A percentile compares a stretch with the other conserved stretches of the same genome.
These are phyloP conservation scores for Eutypa lata DNA, from an alignment of 2,329 filamentous ascomycete genomes.

Conservation along the genomic window DNA sequence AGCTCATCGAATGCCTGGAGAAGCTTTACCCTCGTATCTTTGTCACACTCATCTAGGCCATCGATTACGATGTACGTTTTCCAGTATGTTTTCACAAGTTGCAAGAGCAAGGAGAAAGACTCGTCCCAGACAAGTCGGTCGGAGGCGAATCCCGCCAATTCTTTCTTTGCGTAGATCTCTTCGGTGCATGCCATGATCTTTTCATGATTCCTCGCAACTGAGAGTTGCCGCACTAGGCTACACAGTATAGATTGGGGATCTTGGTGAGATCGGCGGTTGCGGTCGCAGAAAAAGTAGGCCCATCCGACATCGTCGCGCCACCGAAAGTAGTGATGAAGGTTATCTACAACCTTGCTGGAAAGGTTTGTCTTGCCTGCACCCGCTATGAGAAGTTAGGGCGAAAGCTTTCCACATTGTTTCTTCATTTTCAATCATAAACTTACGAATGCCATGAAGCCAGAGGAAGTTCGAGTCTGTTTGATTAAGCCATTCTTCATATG, in stretches of 20 bases:
- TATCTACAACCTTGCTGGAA: not conserved
- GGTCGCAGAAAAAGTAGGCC: constrained; percentile 1
- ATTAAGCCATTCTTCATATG: not conserved
- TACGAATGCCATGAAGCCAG: constrained; percentile 1
- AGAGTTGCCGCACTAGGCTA: not conserved
- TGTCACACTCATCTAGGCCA: constrained; percentile 1
- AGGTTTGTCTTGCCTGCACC: constrained; percentile 1
- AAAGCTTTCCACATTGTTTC: not conserved
- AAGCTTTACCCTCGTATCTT: not conserved
- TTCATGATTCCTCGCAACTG: not conserved
- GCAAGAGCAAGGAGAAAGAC: not conserved
- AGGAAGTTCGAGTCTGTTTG: not conserved
- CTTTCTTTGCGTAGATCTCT: not conserved
- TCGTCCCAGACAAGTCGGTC: not conserved
- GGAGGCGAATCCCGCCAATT: not conserved
- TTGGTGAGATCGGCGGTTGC: not conserved
- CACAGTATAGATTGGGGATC: not conserved
- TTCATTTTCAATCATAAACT: not conserved
- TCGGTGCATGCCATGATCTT: not conserved
- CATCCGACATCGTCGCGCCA: not conserved
- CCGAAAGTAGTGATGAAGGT: not conserved
- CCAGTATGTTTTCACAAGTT: not conserved
- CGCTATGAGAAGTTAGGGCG: not conserved
- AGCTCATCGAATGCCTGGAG: not conserved
- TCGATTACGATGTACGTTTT: not conserved